Base-by-base conservation (phyloP, 129 eudicot genomes). In the Artemisia argyi region DNA sequence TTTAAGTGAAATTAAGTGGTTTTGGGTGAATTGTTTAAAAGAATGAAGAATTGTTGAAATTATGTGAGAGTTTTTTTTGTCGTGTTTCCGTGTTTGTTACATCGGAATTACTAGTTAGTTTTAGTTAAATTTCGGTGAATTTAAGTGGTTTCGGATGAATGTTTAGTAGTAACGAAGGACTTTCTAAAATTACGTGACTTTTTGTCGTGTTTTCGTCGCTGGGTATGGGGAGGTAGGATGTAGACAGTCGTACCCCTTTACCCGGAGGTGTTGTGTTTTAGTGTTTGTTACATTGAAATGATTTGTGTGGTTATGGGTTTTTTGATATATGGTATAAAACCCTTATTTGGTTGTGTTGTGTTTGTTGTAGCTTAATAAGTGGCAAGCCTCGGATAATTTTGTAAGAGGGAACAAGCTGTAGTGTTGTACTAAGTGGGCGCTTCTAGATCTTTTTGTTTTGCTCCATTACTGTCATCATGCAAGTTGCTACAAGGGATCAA, bases 381-480 rank as follows among this genome's bases (percentile, higher is more conserved):
- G 52, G 74, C 16, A 53, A 16, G 16, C 61, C 3, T 63, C 71
- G 16, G 71, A 19, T 35, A 28, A 14, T 19, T 30, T 74, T 52
- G 35, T 35, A 64, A 74, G 62, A 64, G 44, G 48, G 57, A 75
- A 65, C 50, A 42, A 42, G 3, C 42, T 52, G 42, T 39, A 35
- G n/a, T 56, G 11, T 74, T 52, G 39, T 39, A 32, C 24, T 55
- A 67, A 57, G 12, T 76, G 39, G 63, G 11, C 0, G 64, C 16
- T 35, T 76, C 64, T 60, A 15, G 68, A 61, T 44, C 60, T 3
- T 77, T 77, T 61, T 61, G 22, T 51, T 69, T 47, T 39, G 64
- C 71, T 77, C 69, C 71, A 28, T 26, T 61, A 19, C 80, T 77
- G 81, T 65, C 71, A 69, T 77, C 81, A 77, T 77, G 81, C 81